Evolutionary conservation across 345 rosid species (phyloP).

Genomic region (Kernera saxatilis): DNA sequence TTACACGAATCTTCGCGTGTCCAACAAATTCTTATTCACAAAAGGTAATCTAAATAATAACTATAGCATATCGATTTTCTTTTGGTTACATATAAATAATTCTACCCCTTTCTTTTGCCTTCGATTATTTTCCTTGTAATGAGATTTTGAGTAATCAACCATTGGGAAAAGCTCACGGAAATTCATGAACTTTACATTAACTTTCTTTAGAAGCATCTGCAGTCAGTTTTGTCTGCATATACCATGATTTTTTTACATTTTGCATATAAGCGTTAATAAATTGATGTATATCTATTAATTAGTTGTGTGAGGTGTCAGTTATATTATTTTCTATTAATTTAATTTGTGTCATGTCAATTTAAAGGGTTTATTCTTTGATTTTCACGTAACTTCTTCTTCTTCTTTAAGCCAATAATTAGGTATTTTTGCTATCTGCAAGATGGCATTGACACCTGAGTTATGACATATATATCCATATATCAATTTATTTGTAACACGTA

Average conservation of each 20-base stretch:
- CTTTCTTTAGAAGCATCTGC: not conserved
- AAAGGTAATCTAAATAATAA: too few relatives aligned
- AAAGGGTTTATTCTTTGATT: not conserved
- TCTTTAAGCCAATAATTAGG: not conserved
- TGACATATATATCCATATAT: not conserved
- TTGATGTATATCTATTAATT: constrained; percentile 1
- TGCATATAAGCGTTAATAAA: not conserved
- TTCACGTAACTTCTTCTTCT: not conserved
- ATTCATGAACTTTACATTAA: not conserved
- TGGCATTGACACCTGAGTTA: not conserved
- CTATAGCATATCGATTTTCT: too few relatives aligned
- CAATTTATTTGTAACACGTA: not conserved
- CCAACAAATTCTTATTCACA: not conserved
- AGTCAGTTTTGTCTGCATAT: not conserved
- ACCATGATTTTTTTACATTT: not conserved
- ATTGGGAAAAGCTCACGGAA: not conserved
- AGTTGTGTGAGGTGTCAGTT: not conserved
- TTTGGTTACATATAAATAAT: too few relatives aligned
- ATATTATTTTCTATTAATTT: not conserved
- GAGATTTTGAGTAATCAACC: not conserved
- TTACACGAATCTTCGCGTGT: not conserved
- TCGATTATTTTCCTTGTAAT: not conserved
- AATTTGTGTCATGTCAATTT: not conserved
- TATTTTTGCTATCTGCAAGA: not conserved
- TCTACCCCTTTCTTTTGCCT: not conserved